Conservation (phyloP, 768 basidiomycete species). For the Tricholoma terreum region DNA sequence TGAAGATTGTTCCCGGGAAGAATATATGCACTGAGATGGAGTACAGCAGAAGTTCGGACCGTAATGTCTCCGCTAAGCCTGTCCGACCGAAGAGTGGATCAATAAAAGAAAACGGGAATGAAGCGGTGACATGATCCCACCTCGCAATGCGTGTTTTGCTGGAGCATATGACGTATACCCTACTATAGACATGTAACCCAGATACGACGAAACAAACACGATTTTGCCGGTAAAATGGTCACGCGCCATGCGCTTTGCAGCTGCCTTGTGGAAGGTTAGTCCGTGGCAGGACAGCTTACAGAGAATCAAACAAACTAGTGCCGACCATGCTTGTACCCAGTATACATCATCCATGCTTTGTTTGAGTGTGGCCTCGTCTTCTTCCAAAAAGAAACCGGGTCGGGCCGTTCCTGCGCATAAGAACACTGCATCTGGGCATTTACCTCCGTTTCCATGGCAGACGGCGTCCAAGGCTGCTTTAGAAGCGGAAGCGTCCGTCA, state of each 20-base stretch:
- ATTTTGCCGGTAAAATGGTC: slow-evolving; percentile 61
- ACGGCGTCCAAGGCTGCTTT: slow-evolving; percentile 61
- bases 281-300: slow-evolving; percentile 23
- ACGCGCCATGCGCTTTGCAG: slow-evolving; percentile 62
- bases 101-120: not conserved
- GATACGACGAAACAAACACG: slow-evolving; percentile 70
- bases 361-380: slow-evolving; percentile 54
- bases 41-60: slow-evolving; percentile 78
- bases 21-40: slow-evolving; percentile 77
- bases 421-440: slow-evolving; percentile 73
- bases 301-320: slow-evolving; percentile 50
- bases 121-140: slow-evolving; percentile 38
- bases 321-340: slow-evolving; percentile 56
- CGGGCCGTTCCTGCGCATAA: slow-evolving; percentile 71
- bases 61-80: slow-evolving; percentile 87
- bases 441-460: slow-evolving; percentile 48
- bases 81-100: slow-evolving; percentile 1
- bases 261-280: slow-evolving; percentile 48
- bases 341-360: slow-evolving; percentile 41
- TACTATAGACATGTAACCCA: slow-evolving; percentile 75
- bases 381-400: slow-evolving; percentile 76
- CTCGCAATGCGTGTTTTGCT: slow-evolving; percentile 82
- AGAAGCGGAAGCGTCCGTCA: slow-evolving; percentile 52
- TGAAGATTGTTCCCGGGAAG: slow-evolving; percentile 80
- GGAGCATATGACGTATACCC: slow-evolving; percentile 84